Base-by-base conservation (phyloP, 352 stramenopile genomes). In the Pythium coloratum region DNA sequence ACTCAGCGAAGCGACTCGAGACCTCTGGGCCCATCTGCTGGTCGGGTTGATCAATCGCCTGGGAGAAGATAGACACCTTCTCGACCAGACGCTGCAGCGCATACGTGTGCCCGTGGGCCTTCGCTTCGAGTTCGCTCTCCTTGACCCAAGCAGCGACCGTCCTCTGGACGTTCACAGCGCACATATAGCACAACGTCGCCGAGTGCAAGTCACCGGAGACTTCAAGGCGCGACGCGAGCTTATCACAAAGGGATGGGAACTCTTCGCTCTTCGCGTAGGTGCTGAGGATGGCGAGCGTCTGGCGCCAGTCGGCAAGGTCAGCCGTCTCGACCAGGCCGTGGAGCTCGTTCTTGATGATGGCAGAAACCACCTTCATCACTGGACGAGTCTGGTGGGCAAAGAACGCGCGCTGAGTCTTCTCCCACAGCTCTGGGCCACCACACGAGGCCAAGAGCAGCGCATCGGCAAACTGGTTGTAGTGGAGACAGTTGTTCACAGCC, bases 261-360 rank as follows among this genome's bases (percentile, higher is more conserved):
- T 99, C 94, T 53, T 99, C 95, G 51, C 89, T 97, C 75, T 98
- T 97, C 24, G 89, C 96, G 77, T 99, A 99, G 2, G 97, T 99
- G 28, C 90, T 98, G 50, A 99, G 72, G 61, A 99, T 98, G 4
- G 97, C 97, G 28, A 99, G 73, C 18, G 97, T 99, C 72, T 99
- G 96, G 59, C 92, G 88, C 97, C 97, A 99, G 50, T 98, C 93
- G 16, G 70, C 67, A n/a, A 98, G 78, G 66, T 98, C 88, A 1
- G 91, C 97, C 38, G 97, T 76, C 32, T 97, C 91, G 18, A 88
- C 89, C 28, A 96, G 80, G 18, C 78, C 74, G 30, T 68, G 76
- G 6, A 99, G 76, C 66, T 98, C 89, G 56, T 95, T 96, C 73
- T 98, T 98, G 75, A 99, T 98, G 38, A 99, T 96, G 24, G 96